Base-by-base conservation (phyloP, 2,329 filamentous ascomycete genomes). In the Calycina herbarum region DNA sequence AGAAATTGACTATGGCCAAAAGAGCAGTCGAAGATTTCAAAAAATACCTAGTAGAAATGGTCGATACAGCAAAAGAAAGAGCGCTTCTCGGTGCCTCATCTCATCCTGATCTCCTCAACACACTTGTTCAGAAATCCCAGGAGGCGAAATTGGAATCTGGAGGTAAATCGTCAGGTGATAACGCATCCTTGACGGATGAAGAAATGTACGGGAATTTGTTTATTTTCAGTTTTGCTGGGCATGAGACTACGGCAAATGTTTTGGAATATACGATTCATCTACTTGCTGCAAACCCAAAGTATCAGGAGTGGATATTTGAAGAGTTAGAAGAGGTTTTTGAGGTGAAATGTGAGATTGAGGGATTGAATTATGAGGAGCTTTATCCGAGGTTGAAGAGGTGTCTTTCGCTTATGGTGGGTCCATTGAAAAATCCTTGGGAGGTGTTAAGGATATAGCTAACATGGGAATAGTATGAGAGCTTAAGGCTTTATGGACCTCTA, bases 171-270 rank as follows among this genome's bases (percentile, higher is more conserved):
- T 8, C 3, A 24, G 45, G 5, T 10, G 20, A n/a, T 1, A 20
- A 48, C 20, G 7, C n/a, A 7, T 48, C 8, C 3, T 59, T 63
- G 29, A 63, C 62, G 8, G 56, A 59, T 13, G 38, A 48, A 2
- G 62, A 63, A 40, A 65, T 92, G 65, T 79, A 89, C 45, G 89
- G 89, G 62, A 92, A 93, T 72, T 86, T 89, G 31, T 88, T 88
- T 68, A 80, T 88, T 71, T 85, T 86, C 76, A 81, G 83, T 67
- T 81, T 93, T 1, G 90, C 91, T 0, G 91, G 91, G 15, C 90
- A 94, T 76, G 91, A 94, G 76, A 93, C 91, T 1, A 89, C 90
- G 1, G 90, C 90, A 62, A 91, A 90, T 76, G 83, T 85, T 2
- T 80, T 93, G 51, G 87, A 92, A 77, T 93, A 90, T 73, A 82